phyloP scores from a whole-genome alignment of 176 grass and related monocot genomes.

The barley (Hordeum vulgare) region MorexV3_pseudomolecules_assembly NC_058522.1:531894649-531895148 shows the following conservation, averaged over 20 bases:
- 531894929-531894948: background rate
- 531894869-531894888: constrained; percentile 17
- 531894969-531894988: background rate
- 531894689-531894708: constrained; percentile 1
- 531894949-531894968: constrained; percentile 23
- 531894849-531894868: background rate
- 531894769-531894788: constrained; percentile 19
- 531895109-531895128: no score
- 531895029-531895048: background rate
- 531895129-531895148: no score
- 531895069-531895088: background rate
- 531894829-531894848: background rate
- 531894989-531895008: no score
- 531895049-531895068: background rate
- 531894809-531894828: background rate
- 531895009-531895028: background rate
- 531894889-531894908: background rate
- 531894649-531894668: background rate
- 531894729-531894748: background rate
- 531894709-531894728: background rate
- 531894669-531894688: background rate
- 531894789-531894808: constrained; percentile 19
- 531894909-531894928: background rate
- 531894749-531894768: background rate
- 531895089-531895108: no score